Base-by-base conservation (phyloP, 2,329 filamentous ascomycete genomes). In the Pseudogymnoascus sp. region DNA sequence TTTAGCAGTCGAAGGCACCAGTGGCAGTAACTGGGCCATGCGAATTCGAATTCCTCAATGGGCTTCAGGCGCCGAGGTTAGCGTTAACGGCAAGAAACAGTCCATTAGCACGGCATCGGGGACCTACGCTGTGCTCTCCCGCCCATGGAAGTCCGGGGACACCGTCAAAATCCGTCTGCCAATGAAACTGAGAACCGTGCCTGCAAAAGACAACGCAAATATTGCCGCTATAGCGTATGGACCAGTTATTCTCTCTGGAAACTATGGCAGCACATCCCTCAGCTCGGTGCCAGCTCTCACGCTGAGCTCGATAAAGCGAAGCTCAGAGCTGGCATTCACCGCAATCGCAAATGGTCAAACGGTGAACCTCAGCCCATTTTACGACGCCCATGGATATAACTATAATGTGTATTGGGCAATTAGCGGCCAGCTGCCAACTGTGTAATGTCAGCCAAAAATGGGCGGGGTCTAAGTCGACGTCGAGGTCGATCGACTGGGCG, bases 181-280 rank as follows among this genome's bases (percentile, higher is more conserved):
- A 0, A 81, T 81, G 78, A 70, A 68, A 12, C 68, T 82, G 0
- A 73, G 75, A 4, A 74, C 74, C 0, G 68, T 83, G 1, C 64
- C 75, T 0, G 78, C 81, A n/a, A 81, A 82, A 63, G 80, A 83
- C 62, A 73, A 81, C 34, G 54, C 69, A 3, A 70, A 60, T 3
- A 64, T 81, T 1, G 79, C 76, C 2, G 79, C 80, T 0, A 54
- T 82, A 10, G 78, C 79, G 0, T 82, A 76, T 62, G 81, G 80
- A 0, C 81, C 79, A 0, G 75, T 76, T 0, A 69, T 82, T 4
- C 67, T 82, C 14, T 71, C 75, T 1, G 80, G 77, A 0, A 77
- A 81, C 63, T 81, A 82, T 34, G 51, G 51, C 12, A 57, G 26
- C 51, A 57, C 51, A 5, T 34, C 51, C 29, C 51, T 57, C 29